These are phyloP conservation scores for Paulownia fortunei DNA, from an alignment of 257 asterid species.

Conservation along the genomic window DNA sequence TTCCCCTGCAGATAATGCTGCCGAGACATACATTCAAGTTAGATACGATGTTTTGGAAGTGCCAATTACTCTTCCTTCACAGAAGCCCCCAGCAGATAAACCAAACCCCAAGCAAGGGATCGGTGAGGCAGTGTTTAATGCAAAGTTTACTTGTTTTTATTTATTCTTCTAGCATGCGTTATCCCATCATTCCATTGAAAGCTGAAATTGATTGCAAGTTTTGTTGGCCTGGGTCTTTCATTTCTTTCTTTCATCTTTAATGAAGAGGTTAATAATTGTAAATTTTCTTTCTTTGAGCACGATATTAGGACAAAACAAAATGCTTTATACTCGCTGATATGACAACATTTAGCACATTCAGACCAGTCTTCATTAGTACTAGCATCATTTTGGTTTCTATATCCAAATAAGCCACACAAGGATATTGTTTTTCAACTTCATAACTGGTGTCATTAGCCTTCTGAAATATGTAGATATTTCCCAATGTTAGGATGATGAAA, in stretches of 20 bases:
- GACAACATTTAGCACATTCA: not conserved
- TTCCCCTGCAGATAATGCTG: constrained; percentile 57
- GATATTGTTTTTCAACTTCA: not conserved
- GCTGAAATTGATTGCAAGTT: not conserved
- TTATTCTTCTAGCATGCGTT: not conserved
- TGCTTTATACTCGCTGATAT: not conserved
- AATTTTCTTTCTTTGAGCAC: not conserved
- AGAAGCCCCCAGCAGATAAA: constrained; percentile 90
- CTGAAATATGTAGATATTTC: not conserved
- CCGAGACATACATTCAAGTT: constrained; percentile 70
- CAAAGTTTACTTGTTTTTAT: constrained; percentile 8
- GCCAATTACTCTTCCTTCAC: constrained; percentile 83
- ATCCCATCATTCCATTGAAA: constrained; percentile 1
- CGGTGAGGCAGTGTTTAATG: constrained; percentile 53
- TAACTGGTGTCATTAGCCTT: not conserved
- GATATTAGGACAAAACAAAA: not conserved
- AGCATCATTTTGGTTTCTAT: not conserved
- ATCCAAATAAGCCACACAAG: not conserved
- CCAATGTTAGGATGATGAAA: not conserved
- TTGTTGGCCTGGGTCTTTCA: not conserved
- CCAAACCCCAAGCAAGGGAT: constrained; percentile 99
- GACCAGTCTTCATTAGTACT: not conserved
- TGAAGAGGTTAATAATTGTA: not conserved
- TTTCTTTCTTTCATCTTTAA: not conserved
- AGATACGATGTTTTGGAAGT: constrained; percentile 86